These are phyloP conservation scores for Cladochytrium replicatum DNA, from an alignment of 192 early-diverging fungal genomes.

Conservation along the genomic window DNA sequence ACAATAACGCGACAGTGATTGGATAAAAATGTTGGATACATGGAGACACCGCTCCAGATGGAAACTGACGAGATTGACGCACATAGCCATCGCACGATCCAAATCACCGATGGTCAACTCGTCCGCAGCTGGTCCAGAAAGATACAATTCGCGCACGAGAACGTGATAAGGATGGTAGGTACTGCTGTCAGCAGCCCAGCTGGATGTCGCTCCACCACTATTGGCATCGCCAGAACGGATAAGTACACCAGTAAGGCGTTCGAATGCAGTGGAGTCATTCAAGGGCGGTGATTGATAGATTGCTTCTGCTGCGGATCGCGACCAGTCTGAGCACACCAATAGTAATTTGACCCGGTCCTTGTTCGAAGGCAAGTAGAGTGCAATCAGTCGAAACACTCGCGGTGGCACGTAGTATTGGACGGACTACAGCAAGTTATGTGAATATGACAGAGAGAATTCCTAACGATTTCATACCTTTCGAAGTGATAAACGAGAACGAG, in stretches of 20 bases:
- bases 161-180: constrained; percentile 12
- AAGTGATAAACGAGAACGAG: too few relatives aligned
- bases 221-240: too few relatives aligned
- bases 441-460: too few relatives aligned
- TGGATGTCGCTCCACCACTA: too few relatives aligned
- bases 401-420: too few relatives aligned
- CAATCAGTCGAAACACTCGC: too few relatives aligned
- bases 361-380: not conserved
- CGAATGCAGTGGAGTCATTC: constrained; percentile 5
- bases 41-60: constrained; percentile 11
- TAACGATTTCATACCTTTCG: too few relatives aligned
- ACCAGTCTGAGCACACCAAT: constrained; percentile 9
- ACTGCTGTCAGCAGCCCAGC: constrained; percentile 1
- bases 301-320: constrained; percentile 3
- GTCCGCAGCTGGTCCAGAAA: constrained; percentile 16
- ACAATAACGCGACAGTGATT: constrained; percentile 14
- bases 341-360: constrained; percentile 1
- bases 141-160: constrained; percentile 5
- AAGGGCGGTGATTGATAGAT: constrained; percentile 12
- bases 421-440: too few relatives aligned
- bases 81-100: constrained; percentile 12
- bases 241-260: constrained; percentile 1
- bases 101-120: constrained; percentile 18
- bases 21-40: constrained; percentile 19
- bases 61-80: constrained; percentile 9